Base-by-base conservation (phyloP, 2,329 filamentous ascomycete genomes). In the Camillea tinctor region DNA sequence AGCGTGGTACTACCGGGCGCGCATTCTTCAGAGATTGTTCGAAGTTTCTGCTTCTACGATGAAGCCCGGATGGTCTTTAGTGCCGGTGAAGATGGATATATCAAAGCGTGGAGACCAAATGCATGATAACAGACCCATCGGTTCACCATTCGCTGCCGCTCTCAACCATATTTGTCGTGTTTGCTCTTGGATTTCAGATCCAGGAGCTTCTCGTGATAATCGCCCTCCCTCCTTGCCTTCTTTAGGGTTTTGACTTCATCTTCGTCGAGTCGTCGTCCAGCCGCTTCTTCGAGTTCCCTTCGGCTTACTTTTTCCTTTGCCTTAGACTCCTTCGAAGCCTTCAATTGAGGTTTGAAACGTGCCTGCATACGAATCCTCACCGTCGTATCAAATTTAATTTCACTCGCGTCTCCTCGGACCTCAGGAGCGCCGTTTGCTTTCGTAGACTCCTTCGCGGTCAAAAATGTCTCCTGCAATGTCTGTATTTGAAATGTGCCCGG, bases 321-420 rank as follows among this genome's bases (percentile, higher is more conserved):
- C 79, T 90, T 95, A 65, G 92, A 90, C 72, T 93, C 92, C 77
- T 93, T 96, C 0, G 83, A 85, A 9, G 89, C 89, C 75, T 89
- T 91, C 52, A 95, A 76, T 64, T 85, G 84, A 8, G 94, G 93
- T 80, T 97, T 97, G 80, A 96, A 98, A 55, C 91, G 84, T 21
- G 94, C 92, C 78, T 98, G 94, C 93, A 98, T 97, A 57, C 93
- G 89, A 69, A 98, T 85, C 54, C 92, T 84, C 61, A 96, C 74
- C 6, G 88, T 89, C 9, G 91, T 92, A 68, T 84, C 84, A 70
- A 90, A 91, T 4, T 81, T 84, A 55, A 88, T 85, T 8, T 79
- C 77, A 15, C 88, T 85, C 7, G 86, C 89, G 73, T 97, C 92
- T 54, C 92, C 93, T 30, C 92, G 86, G 13, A 96, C 80, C 66